phyloP scores from a whole-genome alignment of 2,329 filamentous ascomycete genomes.

The Trichoderma endophyticum region DNA sequence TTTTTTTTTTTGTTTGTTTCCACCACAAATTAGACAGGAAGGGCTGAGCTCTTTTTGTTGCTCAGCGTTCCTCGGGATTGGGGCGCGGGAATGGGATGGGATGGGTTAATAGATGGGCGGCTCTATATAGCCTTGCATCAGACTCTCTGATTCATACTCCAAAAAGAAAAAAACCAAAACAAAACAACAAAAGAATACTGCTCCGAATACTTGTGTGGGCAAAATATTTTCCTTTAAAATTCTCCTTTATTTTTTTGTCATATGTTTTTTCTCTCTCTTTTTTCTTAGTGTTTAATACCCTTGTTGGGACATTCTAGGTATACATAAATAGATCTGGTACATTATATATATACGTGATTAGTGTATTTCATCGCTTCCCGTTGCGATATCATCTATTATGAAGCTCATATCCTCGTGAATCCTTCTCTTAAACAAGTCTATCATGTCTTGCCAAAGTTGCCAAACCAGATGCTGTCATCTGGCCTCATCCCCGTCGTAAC shows the following conservation, averaged over 20 bases:
- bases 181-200: not conserved
- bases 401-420: not conserved
- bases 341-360: not conserved
- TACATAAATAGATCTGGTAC: conserved; percentile 7
- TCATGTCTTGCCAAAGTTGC: conserved; percentile 25
- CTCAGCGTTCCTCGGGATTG: not conserved
- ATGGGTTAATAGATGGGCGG: conserved; percentile 10
- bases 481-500: conserved; percentile 34
- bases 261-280: not conserved
- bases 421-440: not conserved
- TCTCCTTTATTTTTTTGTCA: not conserved
- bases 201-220: not conserved
- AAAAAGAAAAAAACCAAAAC: not conserved
- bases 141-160: not conserved
- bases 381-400: not conserved
- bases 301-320: not conserved
- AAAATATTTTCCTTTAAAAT: not conserved
- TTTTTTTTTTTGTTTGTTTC: not conserved
- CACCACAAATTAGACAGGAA: not conserved
- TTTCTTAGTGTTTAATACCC: conserved; percentile 17
- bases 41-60: not conserved
- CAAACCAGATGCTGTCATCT: conserved; percentile 38
- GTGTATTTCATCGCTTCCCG: not conserved
- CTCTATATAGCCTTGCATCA: not conserved
- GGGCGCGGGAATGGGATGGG: not conserved